phyloP scores from a whole-genome alignment of 129 eudicot genomes.

The Saussurea involucrata region DNA sequence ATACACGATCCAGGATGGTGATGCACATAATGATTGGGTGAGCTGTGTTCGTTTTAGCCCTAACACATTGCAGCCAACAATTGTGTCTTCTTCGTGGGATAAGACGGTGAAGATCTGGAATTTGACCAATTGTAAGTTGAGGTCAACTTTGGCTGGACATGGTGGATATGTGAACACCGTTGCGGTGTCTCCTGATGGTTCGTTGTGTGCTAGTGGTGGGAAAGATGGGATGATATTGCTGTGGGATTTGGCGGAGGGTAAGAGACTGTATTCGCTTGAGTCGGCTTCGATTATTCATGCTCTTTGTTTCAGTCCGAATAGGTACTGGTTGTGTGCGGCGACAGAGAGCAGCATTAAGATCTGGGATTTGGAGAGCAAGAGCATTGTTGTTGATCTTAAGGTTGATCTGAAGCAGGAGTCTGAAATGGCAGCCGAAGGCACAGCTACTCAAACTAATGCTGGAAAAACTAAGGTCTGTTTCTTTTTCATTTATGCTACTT shows the following conservation, averaged over 20 bases:
- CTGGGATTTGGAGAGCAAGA: conserved; percentile 72
- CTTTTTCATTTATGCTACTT: background rate
- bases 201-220: conserved; percentile 75
- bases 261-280: conserved; percentile 54
- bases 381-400: conserved; percentile 52
- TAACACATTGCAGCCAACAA: conserved; percentile 55
- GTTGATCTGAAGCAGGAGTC: conserved; percentile 71
- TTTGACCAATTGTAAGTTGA: conserved; percentile 57
- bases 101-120: conserved; percentile 71
- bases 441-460: conserved; percentile 44
- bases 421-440: conserved; percentile 58
- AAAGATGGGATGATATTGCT: conserved; percentile 66
- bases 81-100: conserved; percentile 66
- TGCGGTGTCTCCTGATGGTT: conserved; percentile 77
- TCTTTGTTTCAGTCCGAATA: conserved; percentile 66
- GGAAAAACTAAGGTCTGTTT: conserved; percentile 50
- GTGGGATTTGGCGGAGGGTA: conserved; percentile 83
- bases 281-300: conserved; percentile 56
- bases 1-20: conserved; percentile 70
- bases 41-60: conserved; percentile 73
- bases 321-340: conserved; percentile 82
- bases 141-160: conserved; percentile 53
- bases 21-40: conserved; percentile 70
- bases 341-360: conserved; percentile 68
- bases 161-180: conserved; percentile 55